These are phyloP conservation scores for Zhuliangozyma blackwelliae DNA, from an alignment of 1,139 yeast species.

Conservation along the genomic window DNA sequence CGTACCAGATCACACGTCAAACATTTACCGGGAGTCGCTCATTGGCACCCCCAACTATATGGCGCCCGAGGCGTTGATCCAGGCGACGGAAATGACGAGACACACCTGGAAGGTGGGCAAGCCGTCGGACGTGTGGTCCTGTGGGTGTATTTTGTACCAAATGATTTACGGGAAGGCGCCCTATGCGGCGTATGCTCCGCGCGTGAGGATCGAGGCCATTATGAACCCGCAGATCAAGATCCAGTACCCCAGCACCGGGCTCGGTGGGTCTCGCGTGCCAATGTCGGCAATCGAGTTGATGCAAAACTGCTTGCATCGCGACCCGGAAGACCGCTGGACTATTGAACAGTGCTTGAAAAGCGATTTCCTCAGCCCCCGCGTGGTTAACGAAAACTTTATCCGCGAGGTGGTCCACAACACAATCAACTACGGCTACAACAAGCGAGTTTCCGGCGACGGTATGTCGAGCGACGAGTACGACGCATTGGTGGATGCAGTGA, in stretches of 20 bases:
- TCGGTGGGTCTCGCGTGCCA: constrained; percentile 65
- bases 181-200: constrained; percentile 75
- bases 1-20: constrained; percentile 88
- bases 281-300: constrained; percentile 67
- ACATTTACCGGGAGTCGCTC: constrained; percentile 84
- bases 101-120: constrained; percentile 85
- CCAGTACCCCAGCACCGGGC: constrained; percentile 59
- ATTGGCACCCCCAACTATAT: constrained; percentile 96
- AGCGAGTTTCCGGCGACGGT: constrained; percentile 30
- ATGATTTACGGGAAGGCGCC: constrained; percentile 95
- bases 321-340: constrained; percentile 67
- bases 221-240: constrained; percentile 82
- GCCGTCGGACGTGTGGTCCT: constrained; percentile 97
- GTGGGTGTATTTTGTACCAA: constrained; percentile 94
- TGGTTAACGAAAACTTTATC: constrained; percentile 64
- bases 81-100: constrained; percentile 17
- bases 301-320: constrained; percentile 66
- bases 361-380: constrained; percentile 69
- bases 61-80: constrained; percentile 91
- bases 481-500: constrained; percentile 36
- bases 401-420: constrained; percentile 74
- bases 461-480: constrained; percentile 40
- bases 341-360: constrained; percentile 53
- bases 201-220: constrained; percentile 77
- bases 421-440: constrained; percentile 58